Conservation (phyloP, 257 asterid genomes). For the Fraxinus quadrangulata region DNA sequence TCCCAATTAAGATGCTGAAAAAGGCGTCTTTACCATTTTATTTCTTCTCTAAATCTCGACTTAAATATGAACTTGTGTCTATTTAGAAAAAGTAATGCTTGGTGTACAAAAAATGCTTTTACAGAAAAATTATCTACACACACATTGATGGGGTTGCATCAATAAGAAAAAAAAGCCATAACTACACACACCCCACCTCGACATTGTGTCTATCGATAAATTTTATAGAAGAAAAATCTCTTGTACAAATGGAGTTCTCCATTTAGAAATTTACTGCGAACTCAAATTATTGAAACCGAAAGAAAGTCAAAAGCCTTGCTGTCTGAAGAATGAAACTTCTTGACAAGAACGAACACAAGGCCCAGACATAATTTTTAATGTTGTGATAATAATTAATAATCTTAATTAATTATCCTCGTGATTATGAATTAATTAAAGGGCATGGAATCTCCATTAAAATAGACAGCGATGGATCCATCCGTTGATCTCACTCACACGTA, state of each 20-base stretch:
- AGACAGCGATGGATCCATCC: slow-evolving; percentile 58
- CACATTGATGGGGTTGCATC: too few species aligned
- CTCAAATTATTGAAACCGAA: too few species aligned
- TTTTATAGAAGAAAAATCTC: too few species aligned
- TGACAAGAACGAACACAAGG: slow-evolving; percentile 8
- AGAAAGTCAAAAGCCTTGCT: too few species aligned
- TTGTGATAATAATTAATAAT: background rate
- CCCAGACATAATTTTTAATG: background rate
- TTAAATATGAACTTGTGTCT: background rate
- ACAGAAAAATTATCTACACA: too few species aligned
- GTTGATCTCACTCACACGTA: slow-evolving; percentile 49
- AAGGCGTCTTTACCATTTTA: background rate
- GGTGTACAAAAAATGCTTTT: too few species aligned
- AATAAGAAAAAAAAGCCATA: too few species aligned
- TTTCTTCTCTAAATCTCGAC: background rate
- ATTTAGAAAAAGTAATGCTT: background rate
- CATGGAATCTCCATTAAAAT: slow-evolving; percentile 54
- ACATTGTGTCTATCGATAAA: too few species aligned
- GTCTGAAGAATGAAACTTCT: slow-evolving; percentile 16
- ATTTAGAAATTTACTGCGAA: background rate
- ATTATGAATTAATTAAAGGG: slow-evolving; percentile 41
- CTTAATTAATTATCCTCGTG: slow-evolving; percentile 32
- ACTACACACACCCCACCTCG: too few species aligned
- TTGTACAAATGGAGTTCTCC: too few species aligned
- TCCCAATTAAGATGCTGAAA: slow-evolving; percentile 1